A percentile compares a stretch with the other conserved stretches of the same genome.
phyloP scores from a whole-genome alignment of 1,284 basidiomycete species.

The Heterobasidion occidentale region DNA sequence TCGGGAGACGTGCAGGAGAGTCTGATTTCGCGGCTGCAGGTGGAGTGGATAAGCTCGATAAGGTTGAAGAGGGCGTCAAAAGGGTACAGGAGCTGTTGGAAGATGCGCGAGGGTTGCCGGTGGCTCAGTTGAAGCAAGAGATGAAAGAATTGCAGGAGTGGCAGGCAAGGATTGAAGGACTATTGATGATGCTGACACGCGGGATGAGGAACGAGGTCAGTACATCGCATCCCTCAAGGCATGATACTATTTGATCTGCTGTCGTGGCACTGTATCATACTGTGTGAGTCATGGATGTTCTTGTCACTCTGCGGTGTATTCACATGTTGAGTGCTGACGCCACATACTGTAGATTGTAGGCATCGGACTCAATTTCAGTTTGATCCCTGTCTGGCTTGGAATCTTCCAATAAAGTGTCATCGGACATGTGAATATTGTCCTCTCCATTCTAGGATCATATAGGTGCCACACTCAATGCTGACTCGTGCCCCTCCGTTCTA shows the following conservation, averaged over 20 bases:
- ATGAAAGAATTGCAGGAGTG: conserved; percentile 79
- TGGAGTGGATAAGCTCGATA: conserved; percentile 16
- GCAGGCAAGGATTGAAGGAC: conserved; percentile 69
- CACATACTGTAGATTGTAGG: neutral
- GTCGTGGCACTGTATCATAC: neutral
- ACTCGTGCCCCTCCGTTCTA: too few species aligned
- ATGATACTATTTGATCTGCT: conserved; percentile 18
- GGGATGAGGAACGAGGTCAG: conserved; percentile 36
- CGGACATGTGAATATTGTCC: neutral
- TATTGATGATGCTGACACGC: conserved; percentile 43
- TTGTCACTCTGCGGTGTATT: neutral
- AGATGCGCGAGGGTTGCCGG: conserved; percentile 51
- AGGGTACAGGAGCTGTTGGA: conserved; percentile 55
- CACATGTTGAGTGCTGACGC: neutral
- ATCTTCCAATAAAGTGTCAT: neutral
- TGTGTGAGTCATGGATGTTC: neutral
- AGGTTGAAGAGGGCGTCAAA: conserved; percentile 35
- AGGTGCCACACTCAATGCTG: too few species aligned
- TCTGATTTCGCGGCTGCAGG: conserved; percentile 11
- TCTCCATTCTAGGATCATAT: neutral
- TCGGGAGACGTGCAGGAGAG: conserved; percentile 18
- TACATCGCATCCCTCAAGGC: conserved; percentile 15
- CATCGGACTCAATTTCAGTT: neutral
- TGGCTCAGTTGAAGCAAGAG: conserved; percentile 61
- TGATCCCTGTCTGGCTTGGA: neutral